These are phyloP conservation scores for Fusarium miscanthi DNA, from an alignment of 2,329 filamentous ascomycete species.

Conservation along the genomic window DNA sequence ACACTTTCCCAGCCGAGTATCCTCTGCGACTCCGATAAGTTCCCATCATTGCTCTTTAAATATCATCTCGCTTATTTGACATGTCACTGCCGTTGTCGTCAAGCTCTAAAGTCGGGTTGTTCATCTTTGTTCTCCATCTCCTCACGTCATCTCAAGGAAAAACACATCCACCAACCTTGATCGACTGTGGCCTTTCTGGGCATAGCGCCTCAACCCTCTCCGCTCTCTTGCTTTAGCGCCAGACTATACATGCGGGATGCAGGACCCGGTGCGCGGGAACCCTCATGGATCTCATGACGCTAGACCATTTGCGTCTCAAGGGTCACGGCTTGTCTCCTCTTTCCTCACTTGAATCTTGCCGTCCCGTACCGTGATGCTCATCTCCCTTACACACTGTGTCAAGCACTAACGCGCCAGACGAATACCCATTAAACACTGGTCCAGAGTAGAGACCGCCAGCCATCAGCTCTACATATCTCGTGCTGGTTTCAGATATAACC, in stretches of 20 bases:
- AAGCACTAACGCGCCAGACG: not conserved
- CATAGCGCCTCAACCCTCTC: not conserved
- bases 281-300: conserved; percentile 14
- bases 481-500: not conserved
- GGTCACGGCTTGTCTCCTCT: conserved; percentile 27
- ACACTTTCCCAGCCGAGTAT: not conserved
- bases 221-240: conserved; percentile 19
- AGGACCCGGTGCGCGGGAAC: conserved; percentile 43
- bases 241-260: conserved; percentile 37
- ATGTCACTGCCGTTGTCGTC: not conserved
- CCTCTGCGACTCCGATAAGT: not conserved
- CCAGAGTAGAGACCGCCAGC: not conserved
- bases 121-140: conserved; percentile 6
- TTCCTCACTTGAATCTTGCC: conserved; percentile 24
- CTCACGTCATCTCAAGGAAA: conserved; percentile 27
- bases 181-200: conserved; percentile 5
- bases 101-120: not conserved
- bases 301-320: conserved; percentile 22
- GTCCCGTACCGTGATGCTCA: conserved; percentile 5
- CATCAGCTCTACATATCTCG: not conserved
- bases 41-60: not conserved
- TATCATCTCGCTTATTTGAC: conserved; percentile 1
- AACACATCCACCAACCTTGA: conserved; percentile 19
- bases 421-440: not conserved
- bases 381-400: conserved; percentile 2